Conservation (phyloP, 768 basidiomycete genomes). For the Calvatia gigantea region DNA sequence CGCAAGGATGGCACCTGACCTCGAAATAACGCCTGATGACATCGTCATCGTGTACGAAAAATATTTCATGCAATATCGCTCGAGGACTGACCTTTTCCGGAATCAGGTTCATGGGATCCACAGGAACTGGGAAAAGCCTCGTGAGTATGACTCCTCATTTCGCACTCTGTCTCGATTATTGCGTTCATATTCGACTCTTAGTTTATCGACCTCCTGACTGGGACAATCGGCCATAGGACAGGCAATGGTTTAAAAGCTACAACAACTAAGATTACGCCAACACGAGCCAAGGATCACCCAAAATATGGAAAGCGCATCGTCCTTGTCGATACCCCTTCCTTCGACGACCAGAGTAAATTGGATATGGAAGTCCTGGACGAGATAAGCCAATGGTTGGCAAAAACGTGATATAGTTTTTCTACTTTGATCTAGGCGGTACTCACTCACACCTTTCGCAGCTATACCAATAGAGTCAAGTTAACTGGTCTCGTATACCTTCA, state of each 20-base stretch:
- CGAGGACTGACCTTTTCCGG: background rate
- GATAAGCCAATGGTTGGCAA: background rate
- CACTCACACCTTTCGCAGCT: no score
- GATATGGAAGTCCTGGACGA: background rate
- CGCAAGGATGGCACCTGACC: background rate
- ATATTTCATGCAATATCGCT: background rate
- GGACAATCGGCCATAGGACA: background rate
- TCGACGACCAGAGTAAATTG: background rate
- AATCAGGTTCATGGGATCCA: background rate
- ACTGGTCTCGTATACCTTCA: conserved; percentile 34
- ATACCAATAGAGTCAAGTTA: conserved; percentile 4
- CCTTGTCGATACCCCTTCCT: conserved; percentile 3
- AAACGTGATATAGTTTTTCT: background rate
- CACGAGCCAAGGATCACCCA: background rate
- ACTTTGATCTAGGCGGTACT: conserved; percentile 2
- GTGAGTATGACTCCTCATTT: background rate
- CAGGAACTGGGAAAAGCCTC: conserved; percentile 4
- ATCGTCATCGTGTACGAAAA: background rate
- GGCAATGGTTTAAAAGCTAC: background rate
- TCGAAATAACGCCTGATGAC: background rate
- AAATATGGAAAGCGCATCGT: background rate
- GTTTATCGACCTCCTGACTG: conserved; percentile 4
- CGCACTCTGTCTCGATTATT: background rate
- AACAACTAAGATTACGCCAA: background rate
- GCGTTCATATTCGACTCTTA: no score